Evolutionary conservation across 2,329 filamentous ascomycete genomes (phyloP).

Genomic region (Colletotrichum sp.): DNA sequence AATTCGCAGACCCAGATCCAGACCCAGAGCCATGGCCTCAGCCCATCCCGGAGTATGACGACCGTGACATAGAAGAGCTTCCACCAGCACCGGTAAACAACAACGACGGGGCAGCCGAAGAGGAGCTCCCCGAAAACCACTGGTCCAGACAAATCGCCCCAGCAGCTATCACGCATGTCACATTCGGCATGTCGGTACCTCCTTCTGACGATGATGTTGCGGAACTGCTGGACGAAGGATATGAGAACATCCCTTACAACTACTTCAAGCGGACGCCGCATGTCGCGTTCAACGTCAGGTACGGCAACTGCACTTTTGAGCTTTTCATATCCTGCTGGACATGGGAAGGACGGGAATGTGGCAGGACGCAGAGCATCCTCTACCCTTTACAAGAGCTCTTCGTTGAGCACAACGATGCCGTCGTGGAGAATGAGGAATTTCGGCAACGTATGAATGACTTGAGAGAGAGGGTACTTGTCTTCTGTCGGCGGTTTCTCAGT

Average conservation of each 20-base stretch:
- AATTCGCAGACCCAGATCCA: background rate
- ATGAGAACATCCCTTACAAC: background rate
- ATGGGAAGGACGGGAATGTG: background rate
- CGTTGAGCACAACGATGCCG: background rate
- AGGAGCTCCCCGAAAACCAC: background rate
- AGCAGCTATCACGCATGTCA: background rate
- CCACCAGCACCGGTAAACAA: background rate
- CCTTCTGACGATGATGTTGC: background rate
- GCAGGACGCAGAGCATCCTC: background rate
- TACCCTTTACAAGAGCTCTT: background rate
- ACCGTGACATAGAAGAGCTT: background rate
- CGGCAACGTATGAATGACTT: accelerated
- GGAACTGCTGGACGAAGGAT: background rate
- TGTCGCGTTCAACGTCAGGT: background rate
- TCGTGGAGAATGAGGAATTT: background rate
- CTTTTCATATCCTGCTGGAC: background rate
- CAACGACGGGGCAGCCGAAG: background rate
- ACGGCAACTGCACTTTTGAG: background rate
- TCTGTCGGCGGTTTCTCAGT: background rate
- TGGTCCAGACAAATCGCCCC: background rate
- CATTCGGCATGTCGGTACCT: background rate
- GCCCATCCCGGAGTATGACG: accelerated
- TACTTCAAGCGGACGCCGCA: background rate
- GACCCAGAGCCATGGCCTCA: background rate
- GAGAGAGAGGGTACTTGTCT: accelerated